A percentile compares a stretch with the other conserved stretches of the same genome.
These are phyloP conservation scores for Rhinocladiella similis DNA, from an alignment of 2,329 filamentous ascomycete species.

Conservation along the genomic window DNA sequence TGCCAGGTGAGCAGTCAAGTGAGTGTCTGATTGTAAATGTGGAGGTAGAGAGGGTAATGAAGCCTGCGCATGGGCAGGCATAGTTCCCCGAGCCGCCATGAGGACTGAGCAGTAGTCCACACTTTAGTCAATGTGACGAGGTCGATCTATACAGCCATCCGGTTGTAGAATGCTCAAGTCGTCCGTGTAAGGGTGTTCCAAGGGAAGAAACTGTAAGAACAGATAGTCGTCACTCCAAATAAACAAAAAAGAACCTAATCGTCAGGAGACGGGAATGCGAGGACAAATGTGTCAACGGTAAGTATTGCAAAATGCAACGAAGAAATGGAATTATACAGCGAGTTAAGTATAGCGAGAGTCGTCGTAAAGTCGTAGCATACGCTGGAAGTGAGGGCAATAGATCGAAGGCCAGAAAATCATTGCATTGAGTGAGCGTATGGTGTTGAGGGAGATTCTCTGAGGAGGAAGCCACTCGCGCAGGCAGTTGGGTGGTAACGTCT, in stretches of 20 bases:
- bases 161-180: not conserved
- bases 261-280: not conserved
- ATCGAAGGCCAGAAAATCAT: too few relatives aligned
- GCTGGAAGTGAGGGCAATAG: not conserved
- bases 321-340: constrained; percentile 7
- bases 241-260: not conserved
- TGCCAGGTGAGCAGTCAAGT: constrained; percentile 52
- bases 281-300: not conserved
- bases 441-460: too few relatives aligned
- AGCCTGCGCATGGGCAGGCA: constrained; percentile 69
- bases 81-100: constrained; percentile 45
- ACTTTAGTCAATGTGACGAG: not conserved
- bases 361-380: constrained; percentile 21
- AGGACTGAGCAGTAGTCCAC: constrained; percentile 13
- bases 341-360: constrained; percentile 9
- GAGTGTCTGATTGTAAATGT: constrained; percentile 57
- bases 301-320: constrained; percentile 7
- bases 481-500: not conserved
- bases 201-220: not conserved
- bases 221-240: not conserved
- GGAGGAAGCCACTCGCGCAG: too few relatives aligned
- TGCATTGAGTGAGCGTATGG: not conserved
- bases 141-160: not conserved
- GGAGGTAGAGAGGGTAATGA: constrained; percentile 86
- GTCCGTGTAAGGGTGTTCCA: not conserved